These are phyloP conservation scores for Penicillium rolfsii DNA, from an alignment of 2,329 filamentous ascomycete species.

Conservation along the genomic window DNA sequence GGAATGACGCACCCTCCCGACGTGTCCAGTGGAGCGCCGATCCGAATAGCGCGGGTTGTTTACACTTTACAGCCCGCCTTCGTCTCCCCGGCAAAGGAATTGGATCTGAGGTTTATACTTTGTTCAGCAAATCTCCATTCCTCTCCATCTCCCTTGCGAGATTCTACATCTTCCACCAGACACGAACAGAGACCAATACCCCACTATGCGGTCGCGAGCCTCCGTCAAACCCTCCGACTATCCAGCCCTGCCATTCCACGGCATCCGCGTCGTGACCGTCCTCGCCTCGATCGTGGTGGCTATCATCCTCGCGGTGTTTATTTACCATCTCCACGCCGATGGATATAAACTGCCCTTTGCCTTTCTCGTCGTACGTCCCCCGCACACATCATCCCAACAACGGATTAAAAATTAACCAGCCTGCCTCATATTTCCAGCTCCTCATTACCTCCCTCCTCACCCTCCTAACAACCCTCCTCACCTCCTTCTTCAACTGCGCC, in stretches of 20 bases:
- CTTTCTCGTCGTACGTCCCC: constrained; percentile 58
- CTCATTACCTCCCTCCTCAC: constrained; percentile 57
- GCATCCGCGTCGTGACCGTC: constrained; percentile 45
- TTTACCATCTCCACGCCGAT: constrained; percentile 57
- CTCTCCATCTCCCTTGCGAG: background rate
- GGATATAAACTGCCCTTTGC: constrained; percentile 61
- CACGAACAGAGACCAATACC: background rate
- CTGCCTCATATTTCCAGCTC: constrained; percentile 46
- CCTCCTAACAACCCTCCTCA: constrained; percentile 52
- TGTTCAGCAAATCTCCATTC: constrained; percentile 3
- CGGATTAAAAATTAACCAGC: too few species aligned
- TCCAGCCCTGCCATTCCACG: constrained; percentile 45
- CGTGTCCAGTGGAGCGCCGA: constrained; percentile 66
- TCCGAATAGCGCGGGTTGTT: constrained; percentile 20
- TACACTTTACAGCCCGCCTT: constrained; percentile 12
- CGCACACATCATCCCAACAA: too few species aligned
- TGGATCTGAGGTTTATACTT: background rate
- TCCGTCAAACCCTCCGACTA: constrained; percentile 47
- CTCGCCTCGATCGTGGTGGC: constrained; percentile 59
- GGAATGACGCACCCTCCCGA: constrained; percentile 64
- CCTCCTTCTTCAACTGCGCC: constrained; percentile 56
- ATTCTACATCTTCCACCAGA: background rate
- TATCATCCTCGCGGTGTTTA: constrained; percentile 59
- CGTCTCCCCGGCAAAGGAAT: background rate
- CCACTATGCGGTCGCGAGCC: constrained; percentile 35